Conservation (phyloP, 306 rosid genomes). For the Albizia julibrissin region DNA sequence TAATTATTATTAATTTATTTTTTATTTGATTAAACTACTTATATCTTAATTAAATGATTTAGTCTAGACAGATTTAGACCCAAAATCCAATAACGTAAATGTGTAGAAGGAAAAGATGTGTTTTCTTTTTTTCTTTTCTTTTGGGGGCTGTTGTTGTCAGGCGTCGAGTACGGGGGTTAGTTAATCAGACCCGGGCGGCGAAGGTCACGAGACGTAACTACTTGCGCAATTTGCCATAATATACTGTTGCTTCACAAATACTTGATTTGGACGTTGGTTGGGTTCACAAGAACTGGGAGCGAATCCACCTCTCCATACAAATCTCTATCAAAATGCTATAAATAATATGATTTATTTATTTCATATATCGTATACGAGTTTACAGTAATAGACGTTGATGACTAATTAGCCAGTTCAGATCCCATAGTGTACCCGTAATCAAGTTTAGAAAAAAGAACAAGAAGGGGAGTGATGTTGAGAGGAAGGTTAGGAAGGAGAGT, state of each 20-base stretch:
- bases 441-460: too few species aligned
- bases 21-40: too few species aligned
- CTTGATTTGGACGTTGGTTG: not conserved
- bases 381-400: too few species aligned
- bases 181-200: not conserved
- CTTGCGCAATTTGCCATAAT: not conserved
- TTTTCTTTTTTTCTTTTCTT: too few species aligned
- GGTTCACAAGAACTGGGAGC: not conserved
- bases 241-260: not conserved
- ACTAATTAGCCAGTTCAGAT: too few species aligned
- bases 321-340: not conserved
- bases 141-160: not conserved
- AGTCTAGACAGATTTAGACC: too few species aligned
- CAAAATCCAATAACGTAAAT: too few species aligned
- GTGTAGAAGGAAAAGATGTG: not conserved
- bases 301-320: not conserved
- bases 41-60: too few species aligned
- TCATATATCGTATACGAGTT: not conserved
- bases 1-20: too few species aligned
- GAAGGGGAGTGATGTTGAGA: not conserved
- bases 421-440: too few species aligned
- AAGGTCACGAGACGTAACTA: not conserved
- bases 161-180: not conserved
- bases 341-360: not conserved
- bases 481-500: not conserved